Evolutionary conservation across 352 stramenopile species (phyloP).

Genomic region (Globisporangium nodosum): DNA sequence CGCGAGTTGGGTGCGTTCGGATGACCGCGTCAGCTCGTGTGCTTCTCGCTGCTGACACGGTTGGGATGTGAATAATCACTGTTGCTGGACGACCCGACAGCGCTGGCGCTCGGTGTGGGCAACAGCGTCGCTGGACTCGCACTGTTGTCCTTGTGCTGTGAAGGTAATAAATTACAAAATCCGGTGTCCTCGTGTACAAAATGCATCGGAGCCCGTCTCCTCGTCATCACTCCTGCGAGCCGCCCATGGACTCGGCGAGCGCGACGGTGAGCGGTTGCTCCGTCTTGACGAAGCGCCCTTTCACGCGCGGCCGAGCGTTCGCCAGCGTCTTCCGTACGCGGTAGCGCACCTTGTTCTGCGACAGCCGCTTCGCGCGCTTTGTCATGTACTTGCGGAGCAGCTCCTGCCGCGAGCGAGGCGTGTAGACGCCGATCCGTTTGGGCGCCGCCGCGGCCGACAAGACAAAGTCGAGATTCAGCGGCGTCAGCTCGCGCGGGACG

Average conservation of each 20-base stretch:
- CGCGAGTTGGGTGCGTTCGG: conserved; percentile 45
- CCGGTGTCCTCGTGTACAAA: background rate
- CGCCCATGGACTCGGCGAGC: conserved; percentile 30
- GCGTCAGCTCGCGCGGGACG: conserved; percentile 27
- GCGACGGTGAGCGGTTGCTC: conserved; percentile 69
- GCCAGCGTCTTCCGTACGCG: conserved; percentile 76
- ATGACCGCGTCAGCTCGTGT: background rate
- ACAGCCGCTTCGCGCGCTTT: conserved; percentile 68
- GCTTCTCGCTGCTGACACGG: background rate
- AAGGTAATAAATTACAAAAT: background rate
- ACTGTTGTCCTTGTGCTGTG: conserved; percentile 23
- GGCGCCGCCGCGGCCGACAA: conserved; percentile 3
- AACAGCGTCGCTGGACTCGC: conserved; percentile 65
- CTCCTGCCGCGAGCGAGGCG: conserved; percentile 49
- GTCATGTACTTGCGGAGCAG: conserved; percentile 76
- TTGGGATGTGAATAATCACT: background rate
- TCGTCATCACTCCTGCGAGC: background rate
- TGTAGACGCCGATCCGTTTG: conserved; percentile 72
- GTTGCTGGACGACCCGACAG: conserved; percentile 11
- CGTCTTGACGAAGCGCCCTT: conserved; percentile 82
- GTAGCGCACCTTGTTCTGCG: conserved; percentile 73
- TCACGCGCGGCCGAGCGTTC: conserved; percentile 69
- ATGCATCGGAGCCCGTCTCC: background rate
- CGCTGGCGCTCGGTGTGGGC: conserved; percentile 76
- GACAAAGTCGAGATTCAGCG: conserved; percentile 40